Evolutionary conservation across 2,329 filamentous ascomycete species (phyloP).

Genomic region (Sporothrix brasiliensis): DNA sequence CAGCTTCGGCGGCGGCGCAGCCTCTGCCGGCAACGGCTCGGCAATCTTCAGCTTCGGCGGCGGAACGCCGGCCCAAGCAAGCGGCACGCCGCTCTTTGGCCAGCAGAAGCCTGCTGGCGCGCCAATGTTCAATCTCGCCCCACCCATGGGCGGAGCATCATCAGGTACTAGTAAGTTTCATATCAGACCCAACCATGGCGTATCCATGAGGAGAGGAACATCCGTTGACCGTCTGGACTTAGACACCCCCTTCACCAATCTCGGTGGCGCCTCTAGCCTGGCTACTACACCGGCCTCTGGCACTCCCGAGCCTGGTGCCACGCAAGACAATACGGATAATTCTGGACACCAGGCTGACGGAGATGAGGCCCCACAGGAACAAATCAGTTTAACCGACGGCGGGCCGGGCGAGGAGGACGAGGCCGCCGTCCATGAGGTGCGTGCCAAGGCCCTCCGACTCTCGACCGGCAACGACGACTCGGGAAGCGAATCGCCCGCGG

Average conservation of each 20-base stretch:
- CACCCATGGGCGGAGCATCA: conserved; percentile 45
- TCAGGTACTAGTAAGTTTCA: conserved; percentile 50
- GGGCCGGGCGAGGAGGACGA: conserved; percentile 74
- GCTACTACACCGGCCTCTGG: conserved; percentile 62
- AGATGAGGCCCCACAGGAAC: conserved; percentile 64
- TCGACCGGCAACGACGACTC: conserved; percentile 50
- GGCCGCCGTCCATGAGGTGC: conserved; percentile 68
- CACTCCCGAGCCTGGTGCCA: conserved; percentile 59
- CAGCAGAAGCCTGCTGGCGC: conserved; percentile 40
- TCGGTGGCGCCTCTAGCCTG: conserved; percentile 63
- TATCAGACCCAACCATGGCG: background rate
- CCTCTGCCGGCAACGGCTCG: conserved; percentile 37
- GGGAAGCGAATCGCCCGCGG: conserved; percentile 50
- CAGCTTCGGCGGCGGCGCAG: conserved; percentile 34
- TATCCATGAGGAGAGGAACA: background rate
- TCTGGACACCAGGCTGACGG: conserved; percentile 54
- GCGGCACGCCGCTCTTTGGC: conserved; percentile 38
- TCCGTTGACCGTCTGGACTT: conserved; percentile 36
- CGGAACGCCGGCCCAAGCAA: conserved; percentile 40
- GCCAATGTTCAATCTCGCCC: conserved; percentile 42
- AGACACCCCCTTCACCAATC: conserved; percentile 58
- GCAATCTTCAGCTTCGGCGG: conserved; percentile 44
- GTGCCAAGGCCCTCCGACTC: conserved; percentile 70
- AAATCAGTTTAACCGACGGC: conserved; percentile 69
- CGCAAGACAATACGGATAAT: conserved; percentile 47